Conservation (phyloP, 495 filamentous ascomycete species). For the Daldinia childiae region DNA sequence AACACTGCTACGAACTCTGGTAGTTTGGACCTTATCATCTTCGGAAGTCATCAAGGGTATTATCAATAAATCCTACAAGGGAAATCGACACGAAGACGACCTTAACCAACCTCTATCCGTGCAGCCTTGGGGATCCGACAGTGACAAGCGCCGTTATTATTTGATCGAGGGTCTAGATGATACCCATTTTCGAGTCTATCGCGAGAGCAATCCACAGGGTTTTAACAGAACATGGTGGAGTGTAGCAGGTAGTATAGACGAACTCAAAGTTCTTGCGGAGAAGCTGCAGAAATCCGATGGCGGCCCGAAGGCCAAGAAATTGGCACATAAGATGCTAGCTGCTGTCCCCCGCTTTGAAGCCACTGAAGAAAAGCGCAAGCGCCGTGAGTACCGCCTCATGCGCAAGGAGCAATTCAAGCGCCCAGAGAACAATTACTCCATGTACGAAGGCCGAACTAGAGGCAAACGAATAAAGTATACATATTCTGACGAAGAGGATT, state of each 20-base stretch:
- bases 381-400: slow-evolving; percentile 87
- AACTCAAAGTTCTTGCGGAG: slow-evolving; percentile 75
- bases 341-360: slow-evolving; percentile 95
- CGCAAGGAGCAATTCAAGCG: slow-evolving; percentile 89
- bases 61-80: slow-evolving; percentile 91
- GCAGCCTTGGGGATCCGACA: slow-evolving; percentile 93
- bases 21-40: slow-evolving; percentile 89
- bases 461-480: slow-evolving; percentile 97
- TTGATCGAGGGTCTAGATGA: slow-evolving; percentile 94
- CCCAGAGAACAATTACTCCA: slow-evolving; percentile 87
- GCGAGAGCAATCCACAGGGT: slow-evolving; percentile 85
- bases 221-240: slow-evolving; percentile 89
- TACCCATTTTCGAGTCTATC: slow-evolving; percentile 91
- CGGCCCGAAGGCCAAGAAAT: slow-evolving; percentile 75
- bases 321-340: slow-evolving; percentile 78
- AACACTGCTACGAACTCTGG: slow-evolving; percentile 79
- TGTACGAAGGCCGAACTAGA: slow-evolving; percentile 95
- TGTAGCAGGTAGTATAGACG: slow-evolving; percentile 88
- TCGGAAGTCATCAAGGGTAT: slow-evolving; percentile 84
- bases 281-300: slow-evolving; percentile 79
- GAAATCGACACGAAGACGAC: slow-evolving; percentile 87
- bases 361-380: slow-evolving; percentile 93
- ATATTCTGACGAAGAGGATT: slow-evolving; percentile 88
- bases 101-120: slow-evolving; percentile 92
- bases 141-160: slow-evolving; percentile 90